Percentiles rank a stretch among this genome's conserved stretches.
phyloP scores from a whole-genome alignment of 129 eudicot species.

The Ambrosia artemisiifolia region DNA sequence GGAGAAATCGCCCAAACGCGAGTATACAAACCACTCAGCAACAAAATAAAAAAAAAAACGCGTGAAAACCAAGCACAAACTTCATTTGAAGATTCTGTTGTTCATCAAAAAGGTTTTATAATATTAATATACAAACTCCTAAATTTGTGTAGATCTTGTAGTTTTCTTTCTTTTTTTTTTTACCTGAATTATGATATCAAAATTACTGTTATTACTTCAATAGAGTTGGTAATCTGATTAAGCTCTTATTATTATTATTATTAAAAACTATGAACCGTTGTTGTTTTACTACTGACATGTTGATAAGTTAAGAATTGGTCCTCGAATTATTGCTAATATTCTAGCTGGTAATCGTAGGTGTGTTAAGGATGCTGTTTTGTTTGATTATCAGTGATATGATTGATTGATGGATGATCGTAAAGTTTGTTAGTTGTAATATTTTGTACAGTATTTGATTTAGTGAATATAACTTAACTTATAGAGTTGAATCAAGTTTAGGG shows the following conservation, averaged over 20 bases:
- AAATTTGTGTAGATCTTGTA: constrained; percentile 4
- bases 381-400: neutral
- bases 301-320: neutral
- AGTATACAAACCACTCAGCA: neutral
- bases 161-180: too few species aligned
- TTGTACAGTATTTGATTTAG: constrained; percentile 1
- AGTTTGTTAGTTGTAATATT: neutral
- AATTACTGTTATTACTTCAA: neutral
- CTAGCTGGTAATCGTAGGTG: neutral
- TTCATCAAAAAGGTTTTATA: constrained; percentile 9
- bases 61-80: constrained; percentile 25
- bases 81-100: neutral
- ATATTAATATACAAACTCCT: constrained; percentile 7
- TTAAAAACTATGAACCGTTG: neutral
- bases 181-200: constrained; percentile 4
- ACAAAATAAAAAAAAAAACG: neutral
- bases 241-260: neutral
- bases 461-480: neutral
- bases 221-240: constrained; percentile 1
- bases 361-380: neutral
- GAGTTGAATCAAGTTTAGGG: neutral
- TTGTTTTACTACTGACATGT: neutral
- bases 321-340: neutral
- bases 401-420: neutral
- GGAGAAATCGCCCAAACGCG: constrained; percentile 12